Percentiles rank a stretch among this genome's conserved stretches.
These are phyloP conservation scores for Trichoderma harzianum DNA, from an alignment of 2,329 filamentous ascomycete species.

Conservation along the genomic window DNA sequence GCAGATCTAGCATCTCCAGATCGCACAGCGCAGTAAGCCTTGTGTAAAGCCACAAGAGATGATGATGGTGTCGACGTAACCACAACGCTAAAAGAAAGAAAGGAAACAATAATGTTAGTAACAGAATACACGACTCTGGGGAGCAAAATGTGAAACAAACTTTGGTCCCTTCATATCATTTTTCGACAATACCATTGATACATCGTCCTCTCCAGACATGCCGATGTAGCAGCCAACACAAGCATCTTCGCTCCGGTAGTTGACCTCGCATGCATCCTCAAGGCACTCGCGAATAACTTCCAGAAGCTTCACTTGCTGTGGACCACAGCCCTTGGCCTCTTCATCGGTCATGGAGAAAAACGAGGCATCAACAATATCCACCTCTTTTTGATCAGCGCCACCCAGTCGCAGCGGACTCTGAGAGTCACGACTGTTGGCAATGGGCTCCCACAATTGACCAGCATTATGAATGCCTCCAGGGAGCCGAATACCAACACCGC, in stretches of 20 bases:
- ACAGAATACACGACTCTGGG: not conserved
- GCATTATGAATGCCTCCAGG: constrained; percentile 29
- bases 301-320: constrained; percentile 27
- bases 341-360: constrained; percentile 30
- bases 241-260: constrained; percentile 25
- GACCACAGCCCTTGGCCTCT: constrained; percentile 30
- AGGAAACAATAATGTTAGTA: not conserved
- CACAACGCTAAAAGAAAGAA: not conserved
- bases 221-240: constrained; percentile 31
- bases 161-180: constrained; percentile 9
- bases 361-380: constrained; percentile 27
- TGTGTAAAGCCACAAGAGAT: constrained; percentile 10
- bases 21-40: constrained; percentile 10
- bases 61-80: not conserved
- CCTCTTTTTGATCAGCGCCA: constrained; percentile 19
- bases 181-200: not conserved
- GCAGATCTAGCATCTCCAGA: constrained; percentile 12
- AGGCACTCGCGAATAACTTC: constrained; percentile 26
- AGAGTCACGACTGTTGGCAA: constrained; percentile 26
- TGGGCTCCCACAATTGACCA: constrained; percentile 30
- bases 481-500: constrained; percentile 32
- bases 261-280: constrained; percentile 27
- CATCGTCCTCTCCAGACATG: constrained; percentile 26
- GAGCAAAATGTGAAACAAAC: not conserved
- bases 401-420: constrained; percentile 23